Evolutionary conservation across 306 rosid species (phyloP), one percentile per base, ranked within the genome.

Genomic region (Sesbania bispinosa): DNA sequence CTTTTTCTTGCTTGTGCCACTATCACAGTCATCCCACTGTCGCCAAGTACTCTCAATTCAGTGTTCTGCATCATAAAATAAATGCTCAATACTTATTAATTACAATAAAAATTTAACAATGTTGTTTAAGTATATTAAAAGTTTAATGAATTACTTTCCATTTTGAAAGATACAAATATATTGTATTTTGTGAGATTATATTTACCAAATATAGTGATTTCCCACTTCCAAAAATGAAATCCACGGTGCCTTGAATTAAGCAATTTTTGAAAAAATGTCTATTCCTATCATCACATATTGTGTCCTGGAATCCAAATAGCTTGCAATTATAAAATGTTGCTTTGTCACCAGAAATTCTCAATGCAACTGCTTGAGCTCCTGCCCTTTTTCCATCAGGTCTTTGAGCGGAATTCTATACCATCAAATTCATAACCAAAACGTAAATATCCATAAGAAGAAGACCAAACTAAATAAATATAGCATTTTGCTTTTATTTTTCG

Each of bases 1-100:
- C 1, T 3, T 11, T 59, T 63, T 23, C 88, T 79, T 30, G 86
- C 85, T 2, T 83, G 90, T 2, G 92, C 96, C 0, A 83, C 36
- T 24, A 89, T 83, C 26, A 85, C 79, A 0, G 79, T 10, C 16
- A 36, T 65, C 19, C 76, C 83, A 0, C 0, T 32, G 0, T 66
- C 73, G 0, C 72, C 83, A 0, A 79, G 4, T 10, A 81, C 83
- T 8, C 62, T n/a, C n/a, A n/a, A n/a, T n/a, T n/a, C n/a, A n/a
- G n/a, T n/a, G n/a, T n/a, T n/a, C n/a, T n/a, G n/a, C 68, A 26
- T 77, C 16, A 85, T 88, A 14, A 78, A 83, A 10, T 81, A 71
- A 77, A 73, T 80, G 13, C 41, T 3, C 29, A 4, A 6, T 27
- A 57, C 23, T 29, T 14, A 6, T 6, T n/a, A n/a, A n/a, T n/a